These are phyloP conservation scores for Ceratocystis alfenasii DNA, from an alignment of 2,329 filamentous ascomycete genomes.

Conservation along the genomic window DNA sequence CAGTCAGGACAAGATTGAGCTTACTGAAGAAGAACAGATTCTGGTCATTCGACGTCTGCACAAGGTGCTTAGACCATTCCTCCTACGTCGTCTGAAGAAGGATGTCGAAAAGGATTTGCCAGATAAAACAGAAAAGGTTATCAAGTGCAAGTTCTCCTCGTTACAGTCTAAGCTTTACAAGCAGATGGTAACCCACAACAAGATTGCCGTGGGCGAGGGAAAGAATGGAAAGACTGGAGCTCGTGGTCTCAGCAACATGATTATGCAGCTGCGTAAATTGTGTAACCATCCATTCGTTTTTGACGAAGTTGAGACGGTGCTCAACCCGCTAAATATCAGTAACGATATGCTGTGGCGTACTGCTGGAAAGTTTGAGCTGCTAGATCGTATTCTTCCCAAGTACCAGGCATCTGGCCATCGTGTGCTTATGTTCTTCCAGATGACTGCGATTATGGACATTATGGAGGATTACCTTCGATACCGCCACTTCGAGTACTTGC, in stretches of 20 bases:
- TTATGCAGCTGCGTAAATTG: slow-evolving; percentile 97
- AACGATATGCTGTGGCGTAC: slow-evolving; percentile 95
- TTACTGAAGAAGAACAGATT: slow-evolving; percentile 98
- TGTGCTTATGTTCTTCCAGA: slow-evolving; percentile 99
- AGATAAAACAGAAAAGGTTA: slow-evolving; percentile 97
- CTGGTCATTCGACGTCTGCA: slow-evolving; percentile 96
- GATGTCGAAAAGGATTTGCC: slow-evolving; percentile 98
- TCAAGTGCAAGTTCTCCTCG: slow-evolving; percentile 97
- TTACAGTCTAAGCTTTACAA: slow-evolving; percentile 91
- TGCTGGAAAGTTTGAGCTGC: slow-evolving; percentile 89
- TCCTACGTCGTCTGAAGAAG: slow-evolving; percentile 96
- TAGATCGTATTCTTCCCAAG: slow-evolving; percentile 86
- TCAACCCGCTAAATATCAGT: slow-evolving; percentile 79
- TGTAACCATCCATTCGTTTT: slow-evolving; percentile 99
- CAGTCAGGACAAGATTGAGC: slow-evolving; percentile 95
- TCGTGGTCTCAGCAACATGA: slow-evolving; percentile 96
- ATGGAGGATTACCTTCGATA: slow-evolving; percentile 96
- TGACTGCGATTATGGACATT: slow-evolving; percentile 99
- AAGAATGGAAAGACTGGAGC: slow-evolving; percentile 91
- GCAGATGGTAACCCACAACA: slow-evolving; percentile 93
- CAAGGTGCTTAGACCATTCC: slow-evolving; percentile 93
- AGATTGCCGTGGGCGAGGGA: slow-evolving; percentile 83
- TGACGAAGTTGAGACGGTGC: slow-evolving; percentile 92
- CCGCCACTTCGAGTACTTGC: slow-evolving; percentile 71
- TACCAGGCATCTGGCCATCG: slow-evolving; percentile 85